A percentile compares a stretch with the other conserved stretches of the same genome.
These are phyloP conservation scores for Samsoniella hepiali DNA, from an alignment of 2,329 filamentous ascomycete species.

Conservation along the genomic window DNA sequence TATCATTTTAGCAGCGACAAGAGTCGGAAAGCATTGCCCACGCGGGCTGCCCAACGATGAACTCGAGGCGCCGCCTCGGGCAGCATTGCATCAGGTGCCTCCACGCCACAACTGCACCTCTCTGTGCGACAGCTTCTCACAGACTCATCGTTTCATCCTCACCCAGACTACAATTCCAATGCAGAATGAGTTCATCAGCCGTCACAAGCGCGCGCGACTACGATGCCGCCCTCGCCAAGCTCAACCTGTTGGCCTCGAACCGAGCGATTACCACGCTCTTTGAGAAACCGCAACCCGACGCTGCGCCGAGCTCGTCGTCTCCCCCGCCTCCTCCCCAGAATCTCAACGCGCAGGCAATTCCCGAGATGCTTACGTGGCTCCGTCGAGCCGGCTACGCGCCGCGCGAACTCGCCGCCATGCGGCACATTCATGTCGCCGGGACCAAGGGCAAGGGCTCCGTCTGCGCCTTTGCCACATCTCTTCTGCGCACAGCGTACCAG, in stretches of 20 bases:
- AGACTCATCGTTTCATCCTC: neutral
- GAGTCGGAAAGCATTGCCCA: neutral
- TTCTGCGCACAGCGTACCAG: slow-evolving; percentile 52
- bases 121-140: neutral
- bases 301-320: neutral
- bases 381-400: slow-evolving; percentile 68
- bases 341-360: slow-evolving; percentile 71
- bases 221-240: slow-evolving; percentile 66
- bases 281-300: slow-evolving; percentile 30
- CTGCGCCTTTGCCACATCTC: slow-evolving; percentile 76
- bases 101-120: neutral
- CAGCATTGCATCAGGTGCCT: neutral
- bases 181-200: slow-evolving; percentile 1
- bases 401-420: slow-evolving; percentile 40
- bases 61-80: neutral
- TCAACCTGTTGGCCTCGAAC: slow-evolving; percentile 79
- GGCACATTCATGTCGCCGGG: slow-evolving; percentile 78
- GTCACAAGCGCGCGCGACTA: slow-evolving; percentile 39
- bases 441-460: slow-evolving; percentile 95
- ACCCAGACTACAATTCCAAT: too few species aligned
- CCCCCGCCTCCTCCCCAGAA: neutral
- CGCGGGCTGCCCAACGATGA: neutral
- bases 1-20: neutral
- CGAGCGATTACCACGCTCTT: slow-evolving; percentile 59
- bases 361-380: slow-evolving; percentile 79